A percentile compares a stretch with the other conserved stretches of the same genome.
Conservation (phyloP, 208 protist species). For the Porcisia hertigi region DNA sequence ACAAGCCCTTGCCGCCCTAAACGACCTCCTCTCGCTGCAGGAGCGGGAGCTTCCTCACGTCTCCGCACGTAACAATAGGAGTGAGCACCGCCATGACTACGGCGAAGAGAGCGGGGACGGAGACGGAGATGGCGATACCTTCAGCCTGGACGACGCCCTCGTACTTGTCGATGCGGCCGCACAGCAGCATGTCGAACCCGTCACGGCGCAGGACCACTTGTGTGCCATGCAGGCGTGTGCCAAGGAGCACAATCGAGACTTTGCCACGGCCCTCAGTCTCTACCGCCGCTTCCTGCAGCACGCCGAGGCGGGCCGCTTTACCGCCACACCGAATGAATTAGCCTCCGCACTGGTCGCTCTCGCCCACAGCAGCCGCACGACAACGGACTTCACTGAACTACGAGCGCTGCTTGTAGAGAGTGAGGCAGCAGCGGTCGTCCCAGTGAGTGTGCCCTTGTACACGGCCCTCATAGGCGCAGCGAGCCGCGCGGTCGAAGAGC, state of each 20-base stretch:
- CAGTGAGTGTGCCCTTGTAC: slow-evolving; percentile 77
- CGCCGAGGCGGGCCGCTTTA: slow-evolving; percentile 41
- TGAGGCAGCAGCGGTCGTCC: slow-evolving; percentile 52
- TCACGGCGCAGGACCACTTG: slow-evolving; percentile 69
- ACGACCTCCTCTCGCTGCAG: slow-evolving; percentile 54
- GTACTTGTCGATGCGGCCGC: slow-evolving; percentile 54
- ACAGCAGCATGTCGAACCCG: slow-evolving; percentile 37
- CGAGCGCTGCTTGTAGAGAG: slow-evolving; percentile 59
- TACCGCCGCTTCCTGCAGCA: slow-evolving; percentile 74
- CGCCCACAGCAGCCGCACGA: slow-evolving; percentile 44
- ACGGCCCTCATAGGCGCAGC: slow-evolving; percentile 74
- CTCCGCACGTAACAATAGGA: slow-evolving; percentile 3
- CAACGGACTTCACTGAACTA: slow-evolving; percentile 59
- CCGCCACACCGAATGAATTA: slow-evolving; percentile 35
- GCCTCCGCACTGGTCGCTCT: slow-evolving; percentile 53
- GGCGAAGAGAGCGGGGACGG: neutral
- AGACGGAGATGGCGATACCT: slow-evolving; percentile 25
- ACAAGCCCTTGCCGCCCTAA: slow-evolving; percentile 47
- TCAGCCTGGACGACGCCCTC: slow-evolving; percentile 67
- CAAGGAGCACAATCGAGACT: slow-evolving; percentile 40
- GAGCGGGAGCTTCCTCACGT: slow-evolving; percentile 24
- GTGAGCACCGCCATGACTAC: neutral
- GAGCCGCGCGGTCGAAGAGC: slow-evolving; percentile 54
- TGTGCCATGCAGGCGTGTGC: slow-evolving; percentile 69
- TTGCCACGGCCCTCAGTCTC: slow-evolving; percentile 64